phyloP scores from a whole-genome alignment of 257 asterid genomes.

The Forsythia suspensa region DNA sequence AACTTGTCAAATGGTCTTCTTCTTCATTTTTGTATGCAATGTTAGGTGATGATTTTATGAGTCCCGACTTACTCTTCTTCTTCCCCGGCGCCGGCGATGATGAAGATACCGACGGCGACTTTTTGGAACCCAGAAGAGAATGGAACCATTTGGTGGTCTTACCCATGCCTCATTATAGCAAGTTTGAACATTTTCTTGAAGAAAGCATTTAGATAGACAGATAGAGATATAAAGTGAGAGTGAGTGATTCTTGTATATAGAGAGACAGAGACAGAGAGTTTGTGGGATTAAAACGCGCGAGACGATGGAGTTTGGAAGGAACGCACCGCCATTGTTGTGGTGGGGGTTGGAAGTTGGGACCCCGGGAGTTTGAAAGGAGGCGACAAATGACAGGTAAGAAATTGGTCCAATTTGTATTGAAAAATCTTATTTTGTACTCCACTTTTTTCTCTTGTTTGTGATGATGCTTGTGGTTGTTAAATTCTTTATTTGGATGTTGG shows the following conservation, averaged over 20 bases:
- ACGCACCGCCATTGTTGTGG: constrained; percentile 35
- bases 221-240: background rate
- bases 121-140: constrained; percentile 50
- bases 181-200: background rate
- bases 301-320: constrained; percentile 17
- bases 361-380: constrained; percentile 14
- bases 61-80: constrained; percentile 30
- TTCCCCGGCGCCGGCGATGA: constrained; percentile 18
- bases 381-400: constrained; percentile 45
- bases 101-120: constrained; percentile 30
- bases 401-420: constrained; percentile 14
- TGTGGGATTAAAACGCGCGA: constrained; percentile 7
- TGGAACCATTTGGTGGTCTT: constrained; percentile 45
- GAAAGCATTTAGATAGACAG: constrained; percentile 23
- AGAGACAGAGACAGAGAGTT: background rate
- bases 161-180: constrained; percentile 40
- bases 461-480: background rate
- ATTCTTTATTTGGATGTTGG: background rate
- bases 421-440: background rate
- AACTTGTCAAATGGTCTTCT: constrained; percentile 34
- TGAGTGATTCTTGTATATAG: background rate
- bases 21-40: constrained; percentile 13
- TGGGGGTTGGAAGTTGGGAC: constrained; percentile 32
- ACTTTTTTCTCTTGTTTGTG: background rate
- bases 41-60: background rate